Base-by-base conservation (phyloP, 805 yeast genomes). In the Saccharomycopsis fibuligera region DNA sequence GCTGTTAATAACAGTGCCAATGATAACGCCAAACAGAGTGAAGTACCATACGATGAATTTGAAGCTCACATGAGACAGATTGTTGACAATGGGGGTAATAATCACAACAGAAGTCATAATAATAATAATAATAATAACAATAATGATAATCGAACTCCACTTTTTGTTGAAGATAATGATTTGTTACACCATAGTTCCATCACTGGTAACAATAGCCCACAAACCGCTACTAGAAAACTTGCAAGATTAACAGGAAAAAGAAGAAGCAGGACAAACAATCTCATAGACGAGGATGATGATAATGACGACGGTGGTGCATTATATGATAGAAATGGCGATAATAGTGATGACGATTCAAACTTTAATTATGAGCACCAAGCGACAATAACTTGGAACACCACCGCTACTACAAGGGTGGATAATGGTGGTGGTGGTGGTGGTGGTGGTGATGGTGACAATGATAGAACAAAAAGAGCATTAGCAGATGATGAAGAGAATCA, bases 371-470 rank as follows among this genome's bases (percentile, higher is more conserved):
- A 33, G 19, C 37, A 33, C 37, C 51, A 51, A 29, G 35, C 47
- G 9, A 51, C 54, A 9, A 48, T 51, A 17, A 51, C 51, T 2
- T 51, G 54, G 54, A 51, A 47, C 41, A 48, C 31, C 10, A 22
- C 30, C 31, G 29, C 19, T 36, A 25, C 47, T n/a, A n/a, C n/a
- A n/a, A n/a, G n/a, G n/a, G 29, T 21, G 31, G 31, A 29, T 9
- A 8, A 29, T 29, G 12, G 27, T 6, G 25, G 33, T 10, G 25
- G 16, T 8, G 14, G 16, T 19, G n/a, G 6, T 19, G 8, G 17
- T 17, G 25, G 4, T 29, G 22, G 8, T 5, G 42, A 25, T 16
- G 14, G 4, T 29, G 27, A 23, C 19, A n/a, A 24, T 5, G 31
- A 9, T 29, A 29, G 12, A 33, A 9, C 19, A 6, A 33, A 33